Evolutionary conservation across 2,329 filamentous ascomycete species (phyloP).

Genomic region (Ceratocystis albifundus): DNA sequence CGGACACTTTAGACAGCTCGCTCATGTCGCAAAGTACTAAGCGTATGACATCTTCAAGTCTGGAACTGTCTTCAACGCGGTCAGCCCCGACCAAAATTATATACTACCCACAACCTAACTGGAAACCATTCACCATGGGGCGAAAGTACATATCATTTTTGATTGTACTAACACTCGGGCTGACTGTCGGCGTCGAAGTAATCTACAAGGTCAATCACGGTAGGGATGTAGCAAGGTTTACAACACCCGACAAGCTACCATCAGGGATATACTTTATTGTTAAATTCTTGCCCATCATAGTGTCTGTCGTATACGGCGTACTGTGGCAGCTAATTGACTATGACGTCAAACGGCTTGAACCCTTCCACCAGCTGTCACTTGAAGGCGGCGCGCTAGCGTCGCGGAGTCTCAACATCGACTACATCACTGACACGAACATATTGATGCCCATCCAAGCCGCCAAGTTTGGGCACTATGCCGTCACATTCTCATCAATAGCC

Average conservation of each 20-base stretch:
- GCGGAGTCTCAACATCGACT: slow-evolving; percentile 62
- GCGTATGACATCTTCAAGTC: background rate
- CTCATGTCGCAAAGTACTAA: background rate
- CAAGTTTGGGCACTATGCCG: slow-evolving; percentile 53
- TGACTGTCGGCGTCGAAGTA: slow-evolving; percentile 44
- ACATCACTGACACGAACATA: slow-evolving; percentile 56
- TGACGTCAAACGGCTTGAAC: slow-evolving; percentile 54
- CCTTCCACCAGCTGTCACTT: slow-evolving; percentile 54
- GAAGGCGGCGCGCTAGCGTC: slow-evolving; percentile 49
- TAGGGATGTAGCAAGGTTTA: slow-evolving; percentile 34
- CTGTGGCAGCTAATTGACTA: slow-evolving; percentile 56
- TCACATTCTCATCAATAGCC: slow-evolving; percentile 53
- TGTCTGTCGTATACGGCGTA: slow-evolving; percentile 51
- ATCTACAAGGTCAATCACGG: slow-evolving; percentile 32
- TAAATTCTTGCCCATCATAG: slow-evolving; percentile 52
- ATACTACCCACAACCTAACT: slow-evolving; percentile 53
- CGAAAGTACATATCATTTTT: slow-evolving; percentile 48
- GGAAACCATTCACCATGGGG: slow-evolving; percentile 55
- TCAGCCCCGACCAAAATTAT: slow-evolving; percentile 22
- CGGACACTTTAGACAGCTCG: slow-evolving; percentile 8
- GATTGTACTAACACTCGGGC: slow-evolving; percentile 41
- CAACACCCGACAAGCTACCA: slow-evolving; percentile 39
- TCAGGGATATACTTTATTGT: slow-evolving; percentile 47
- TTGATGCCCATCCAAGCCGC: slow-evolving; percentile 53
- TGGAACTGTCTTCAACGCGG: slow-evolving; percentile 20